Evolutionary conservation across 805 yeast genomes (phyloP), one percentile per base, ranked within the genome.

Genomic region (Lachancea meyersii): DNA sequence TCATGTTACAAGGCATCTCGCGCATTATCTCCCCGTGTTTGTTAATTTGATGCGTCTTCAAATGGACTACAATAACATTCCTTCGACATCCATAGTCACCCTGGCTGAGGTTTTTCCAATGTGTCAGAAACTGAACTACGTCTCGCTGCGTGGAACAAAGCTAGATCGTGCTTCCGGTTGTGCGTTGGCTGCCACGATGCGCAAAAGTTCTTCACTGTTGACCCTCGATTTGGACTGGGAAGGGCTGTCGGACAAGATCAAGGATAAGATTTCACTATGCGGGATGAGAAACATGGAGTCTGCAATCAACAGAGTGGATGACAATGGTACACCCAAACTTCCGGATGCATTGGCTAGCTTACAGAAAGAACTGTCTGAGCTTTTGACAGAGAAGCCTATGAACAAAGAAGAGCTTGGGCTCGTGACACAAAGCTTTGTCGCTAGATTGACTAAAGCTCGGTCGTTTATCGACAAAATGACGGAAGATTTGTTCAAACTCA

Each of bases 201-300:
- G 77, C 52, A 71, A 75, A 44, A 77, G 88, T 14, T 68, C 70
- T 10, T 71, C 82, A 2, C 63, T 89, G 23, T 77, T 80, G 41
- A 76, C 82, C 0, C 58, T 87, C 18, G 93, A 83, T 48, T 69
- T 84, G 31, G 88, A 85, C 49, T 69, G 68, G 42, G 77, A 69
- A 3, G 64, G 68, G 7, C 69, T 85, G 52, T 78, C 88, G 1
- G 71, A 71, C 20, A 67, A 73, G 34, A 68, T 80, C 50, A 78
- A 73, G 53, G 82, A 84, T 45, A 75, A 75, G 45, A 72, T 88
- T 38, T 86, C 94, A 0, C 67, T 85, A 19, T 82, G 82, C 57
- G 79, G 91, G 9, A 80, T 89, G 79, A 76, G 81, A 54, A 89
- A 89, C 60, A 79, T 87, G 79, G 89, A 82, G 52, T 60, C 65